These are phyloP conservation scores for Scedosporium apiospermum DNA, from an alignment of 2,329 filamentous ascomycete genomes.

Conservation along the genomic window DNA sequence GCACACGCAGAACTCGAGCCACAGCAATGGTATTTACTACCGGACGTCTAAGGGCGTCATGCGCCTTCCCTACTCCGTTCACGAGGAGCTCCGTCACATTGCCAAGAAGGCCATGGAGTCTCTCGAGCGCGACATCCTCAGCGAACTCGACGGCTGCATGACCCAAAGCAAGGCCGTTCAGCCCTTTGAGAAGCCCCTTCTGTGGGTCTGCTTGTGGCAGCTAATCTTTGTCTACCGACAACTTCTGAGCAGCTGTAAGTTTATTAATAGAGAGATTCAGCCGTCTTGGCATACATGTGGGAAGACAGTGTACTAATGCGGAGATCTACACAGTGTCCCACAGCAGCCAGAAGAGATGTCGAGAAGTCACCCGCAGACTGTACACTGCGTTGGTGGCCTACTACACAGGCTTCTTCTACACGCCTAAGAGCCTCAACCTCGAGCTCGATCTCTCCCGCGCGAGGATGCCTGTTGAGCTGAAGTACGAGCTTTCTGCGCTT, in stretches of 20 bases:
- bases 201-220: conserved; percentile 41
- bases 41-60: background rate
- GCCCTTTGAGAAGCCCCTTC: conserved; percentile 28
- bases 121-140: conserved; percentile 29
- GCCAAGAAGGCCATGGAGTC: conserved; percentile 26
- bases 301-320: background rate
- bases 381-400: conserved; percentile 14
- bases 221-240: conserved; percentile 39
- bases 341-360: background rate
- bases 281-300: background rate
- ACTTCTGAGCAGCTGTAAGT: conserved; percentile 14
- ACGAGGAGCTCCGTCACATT: conserved; percentile 29
- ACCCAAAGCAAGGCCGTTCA: conserved; percentile 27
- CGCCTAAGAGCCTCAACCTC: conserved; percentile 10
- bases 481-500: conserved; percentile 4
- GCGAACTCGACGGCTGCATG: conserved; percentile 28
- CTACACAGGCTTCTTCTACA: conserved; percentile 14
- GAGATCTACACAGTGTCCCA: background rate
- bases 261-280: background rate
- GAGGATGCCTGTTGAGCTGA: background rate
- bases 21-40: conserved; percentile 17
- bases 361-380: conserved; percentile 7
- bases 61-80: conserved; percentile 27
- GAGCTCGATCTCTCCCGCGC: conserved; percentile 7
- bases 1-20: conserved; percentile 24